These are phyloP conservation scores for Cocos nucifera DNA, from an alignment of 176 grass and related monocot genomes.

Conservation along the genomic window DNA sequence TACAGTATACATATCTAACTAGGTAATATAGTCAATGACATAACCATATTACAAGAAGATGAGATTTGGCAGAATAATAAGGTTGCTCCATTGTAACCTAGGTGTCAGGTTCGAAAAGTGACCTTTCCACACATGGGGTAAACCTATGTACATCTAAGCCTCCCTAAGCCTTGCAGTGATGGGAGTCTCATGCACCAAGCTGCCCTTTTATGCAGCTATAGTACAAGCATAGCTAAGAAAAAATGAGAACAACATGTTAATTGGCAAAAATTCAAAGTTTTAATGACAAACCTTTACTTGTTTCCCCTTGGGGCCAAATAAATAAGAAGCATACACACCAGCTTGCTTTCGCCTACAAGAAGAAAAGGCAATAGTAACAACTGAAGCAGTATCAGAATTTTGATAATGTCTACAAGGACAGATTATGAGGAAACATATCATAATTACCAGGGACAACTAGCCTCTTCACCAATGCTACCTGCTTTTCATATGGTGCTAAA, in stretches of 20 bases:
- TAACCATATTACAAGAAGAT: neutral
- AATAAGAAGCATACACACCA: slow-evolving; percentile 81
- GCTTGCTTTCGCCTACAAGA: slow-evolving; percentile 68
- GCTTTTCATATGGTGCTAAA: too few relatives aligned
- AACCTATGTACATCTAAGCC: too few relatives aligned
- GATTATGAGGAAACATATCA: too few relatives aligned
- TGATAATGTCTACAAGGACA: neutral
- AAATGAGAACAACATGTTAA: slow-evolving; percentile 7
- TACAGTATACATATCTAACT: too few relatives aligned
- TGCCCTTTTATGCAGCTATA: neutral
- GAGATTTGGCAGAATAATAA: too few relatives aligned
- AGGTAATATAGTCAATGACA: too few relatives aligned
- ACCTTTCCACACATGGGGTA: too few relatives aligned
- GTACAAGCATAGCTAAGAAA: neutral
- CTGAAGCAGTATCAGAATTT: slow-evolving; percentile 12
- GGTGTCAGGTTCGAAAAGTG: too few relatives aligned
- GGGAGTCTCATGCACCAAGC: neutral
- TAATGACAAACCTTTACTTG: slow-evolving; percentile 51
- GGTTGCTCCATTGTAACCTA: too few relatives aligned
- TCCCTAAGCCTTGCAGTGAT: too few relatives aligned
- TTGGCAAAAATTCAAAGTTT: neutral
- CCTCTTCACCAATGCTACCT: too few relatives aligned
- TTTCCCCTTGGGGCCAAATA: slow-evolving; percentile 84
- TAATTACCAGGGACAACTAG: too few relatives aligned
- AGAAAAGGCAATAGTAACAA: neutral